Percentiles rank a stretch among this genome's conserved stretches.
Conservation (phyloP, 1,284 basidiomycete species). For the Heterobasidion occidentale region DNA sequence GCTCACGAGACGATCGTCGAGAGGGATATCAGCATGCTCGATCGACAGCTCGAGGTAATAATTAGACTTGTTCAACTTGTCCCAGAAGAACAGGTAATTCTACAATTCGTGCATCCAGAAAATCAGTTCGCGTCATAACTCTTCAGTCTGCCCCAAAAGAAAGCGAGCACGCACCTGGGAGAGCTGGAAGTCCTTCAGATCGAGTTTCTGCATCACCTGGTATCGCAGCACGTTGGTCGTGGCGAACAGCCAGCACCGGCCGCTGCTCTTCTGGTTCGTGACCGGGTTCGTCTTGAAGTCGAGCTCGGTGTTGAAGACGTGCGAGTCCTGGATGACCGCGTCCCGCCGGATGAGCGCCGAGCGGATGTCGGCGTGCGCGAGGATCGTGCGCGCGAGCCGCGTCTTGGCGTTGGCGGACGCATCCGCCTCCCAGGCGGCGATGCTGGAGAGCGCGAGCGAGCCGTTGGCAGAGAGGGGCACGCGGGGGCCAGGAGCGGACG, state of each 20-base stretch:
- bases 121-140: background rate
- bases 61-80: slow-evolving; percentile 94
- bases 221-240: slow-evolving; percentile 85
- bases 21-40: slow-evolving; percentile 70
- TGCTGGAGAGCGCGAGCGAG: slow-evolving; percentile 46
- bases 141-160: background rate
- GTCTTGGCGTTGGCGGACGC: slow-evolving; percentile 56
- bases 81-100: slow-evolving; percentile 91
- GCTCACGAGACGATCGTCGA: slow-evolving; percentile 78
- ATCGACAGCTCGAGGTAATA: slow-evolving; percentile 90
- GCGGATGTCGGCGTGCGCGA: slow-evolving; percentile 69
- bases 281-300: slow-evolving; percentile 74
- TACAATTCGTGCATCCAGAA: slow-evolving; percentile 18
- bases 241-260: slow-evolving; percentile 91
- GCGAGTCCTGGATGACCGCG: slow-evolving; percentile 58
- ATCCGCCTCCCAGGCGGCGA: slow-evolving; percentile 59
- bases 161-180: slow-evolving; percentile 56
- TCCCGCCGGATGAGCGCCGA: slow-evolving; percentile 59
- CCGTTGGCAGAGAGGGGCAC: slow-evolving; percentile 37
- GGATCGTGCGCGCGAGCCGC: slow-evolving; percentile 73
- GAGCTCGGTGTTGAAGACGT: slow-evolving; percentile 81
- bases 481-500: background rate
- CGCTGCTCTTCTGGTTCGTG: slow-evolving; percentile 83
- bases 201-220: slow-evolving; percentile 79
- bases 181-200: slow-evolving; percentile 82